Evolutionary conservation across 345 rosid genomes (phyloP), one percentile per base, ranked within the genome.

Genomic region (Erucastrum elatum): DNA sequence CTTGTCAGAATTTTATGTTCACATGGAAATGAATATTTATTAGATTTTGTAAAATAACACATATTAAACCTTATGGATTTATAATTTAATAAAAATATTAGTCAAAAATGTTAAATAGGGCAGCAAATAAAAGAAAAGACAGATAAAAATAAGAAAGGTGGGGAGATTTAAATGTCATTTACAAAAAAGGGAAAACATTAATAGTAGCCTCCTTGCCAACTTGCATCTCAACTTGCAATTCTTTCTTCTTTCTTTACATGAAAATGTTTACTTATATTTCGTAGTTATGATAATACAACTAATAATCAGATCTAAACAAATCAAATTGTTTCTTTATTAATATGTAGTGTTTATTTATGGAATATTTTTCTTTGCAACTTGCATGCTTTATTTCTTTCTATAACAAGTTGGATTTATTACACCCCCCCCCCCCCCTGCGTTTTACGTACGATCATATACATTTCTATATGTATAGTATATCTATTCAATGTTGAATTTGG

Each of bases 181-280:
- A 62, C 79, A 66, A 72, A 69, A 82, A 34, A 77, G 8, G 35
- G 46, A 74, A 70, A 81, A 78, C 76, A 80, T 77, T 80, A 80
- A 82, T 69, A 77, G 72, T 4, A n/a, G 75, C 79, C 79, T 69
- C 33, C 72, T 55, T 75, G 80, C 82, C 90, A 74, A 87, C 84
- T 85, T 87, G 90, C 88, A 72, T 4, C 46, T 75, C 88, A 87
- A 85, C 80, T 85, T 83, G 89, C 89, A 75, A 75, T 71, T 71
- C 33, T 58, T 81, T 81, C 77, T 74, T 75, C 33, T 58, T 81
- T 81, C 77, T 74, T 75, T 63, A 78, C 76, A 56, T 59, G 53
- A 58, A 80, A 78, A 69, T 72, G 68, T 64, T 65, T 76, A 71
- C 69, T 53, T 66, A 62, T 41, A 65, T 46, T 26, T 81, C 83